Conservation (phyloP, 2,329 filamentous ascomycete species). For the Graphilbum sp. region DNA sequence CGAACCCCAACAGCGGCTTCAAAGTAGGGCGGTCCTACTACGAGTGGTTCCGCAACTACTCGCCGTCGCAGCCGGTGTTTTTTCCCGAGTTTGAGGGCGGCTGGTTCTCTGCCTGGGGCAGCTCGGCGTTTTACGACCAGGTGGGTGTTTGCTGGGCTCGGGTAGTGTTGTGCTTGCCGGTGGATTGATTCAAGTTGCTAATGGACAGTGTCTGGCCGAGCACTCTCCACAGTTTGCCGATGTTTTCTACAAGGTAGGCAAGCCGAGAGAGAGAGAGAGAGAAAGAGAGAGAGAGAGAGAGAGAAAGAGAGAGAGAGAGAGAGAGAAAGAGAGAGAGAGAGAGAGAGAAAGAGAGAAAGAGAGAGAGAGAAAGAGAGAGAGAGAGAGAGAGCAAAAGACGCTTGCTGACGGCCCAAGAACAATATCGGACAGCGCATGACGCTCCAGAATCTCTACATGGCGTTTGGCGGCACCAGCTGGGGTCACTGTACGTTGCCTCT, state of each 20-base stretch:
- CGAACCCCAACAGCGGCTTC: conserved; percentile 30
- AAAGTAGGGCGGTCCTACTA: conserved; percentile 34
- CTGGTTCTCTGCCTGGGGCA: conserved; percentile 48
- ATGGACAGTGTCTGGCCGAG: conserved; percentile 21
- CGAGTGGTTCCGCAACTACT: conserved; percentile 40
- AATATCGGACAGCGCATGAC: conserved; percentile 33
- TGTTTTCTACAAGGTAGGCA: conserved; percentile 35
- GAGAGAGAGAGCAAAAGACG: too few species aligned
- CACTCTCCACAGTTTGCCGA: conserved; percentile 31
- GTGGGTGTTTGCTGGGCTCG: conserved; percentile 3
- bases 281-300: too few species aligned
- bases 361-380: too few species aligned
- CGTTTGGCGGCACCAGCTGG: conserved; percentile 70
- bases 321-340: too few species aligned
- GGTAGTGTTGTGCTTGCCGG: too few species aligned
- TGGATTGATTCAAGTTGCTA: background rate
- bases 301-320: too few species aligned
- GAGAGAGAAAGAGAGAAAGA: too few species aligned
- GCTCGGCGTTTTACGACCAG: conserved; percentile 37
- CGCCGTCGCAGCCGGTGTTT: conserved; percentile 34
- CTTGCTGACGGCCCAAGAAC: conserved; percentile 14
- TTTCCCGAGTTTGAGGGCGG: conserved; percentile 45
- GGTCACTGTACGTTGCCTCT: conserved; percentile 27
- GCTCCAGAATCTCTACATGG: conserved; percentile 24
- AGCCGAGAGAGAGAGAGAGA: too few species aligned